Evolutionary conservation across 202 grass and related monocot species (phyloP), one percentile per base, ranked within the genome.

Genomic region (Dendrocalamus latiflorus): DNA sequence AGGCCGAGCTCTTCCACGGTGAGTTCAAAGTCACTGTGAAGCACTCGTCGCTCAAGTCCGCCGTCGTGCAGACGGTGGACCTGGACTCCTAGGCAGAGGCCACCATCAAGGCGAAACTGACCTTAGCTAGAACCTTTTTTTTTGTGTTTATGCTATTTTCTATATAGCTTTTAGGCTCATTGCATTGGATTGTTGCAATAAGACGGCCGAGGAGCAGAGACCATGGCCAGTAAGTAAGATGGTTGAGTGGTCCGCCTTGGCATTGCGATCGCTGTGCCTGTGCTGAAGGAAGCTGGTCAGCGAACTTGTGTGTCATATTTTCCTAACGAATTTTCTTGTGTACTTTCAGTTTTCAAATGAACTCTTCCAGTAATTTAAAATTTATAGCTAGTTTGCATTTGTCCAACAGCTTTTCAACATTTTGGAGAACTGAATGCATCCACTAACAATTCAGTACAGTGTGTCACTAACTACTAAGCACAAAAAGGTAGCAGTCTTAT

Each of bases 1-100:
- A 89, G 59, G 65, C 84, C 39, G 77, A 84, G 72, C 61, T 97
- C 48, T 88, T 92, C 91, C 81, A 93, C 21, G 91, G 92, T 45
- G 88, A 94, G 26, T 92, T 92, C 84, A 50, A 63, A 0, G 72
- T 90, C 37, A 91, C 28, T 3, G 67, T 97, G 33, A 88, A 63
- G 72, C 85, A 92, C 73, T 2, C 72, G 3, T 71, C 67, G 24
- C 55, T 44, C 74, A 86, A 93, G 75, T 66, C 72, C 2, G 61
- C 84, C 54, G n/a, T 84, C 3, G 39, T 86, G 70, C 77, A 87
- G 28, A 85, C 42, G 22, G 84, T 94, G 8, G 75, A 89, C 53
- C 65, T 85, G 8, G 77, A 81, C 44, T 84, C 72, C 55, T 45
- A 81, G 16, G 51, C 60, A 24, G 74, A 70, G 22, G 71, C 71